Base-by-base conservation (phyloP, 768 basidiomycete species). In the Tricholoma flavovirens region DNA sequence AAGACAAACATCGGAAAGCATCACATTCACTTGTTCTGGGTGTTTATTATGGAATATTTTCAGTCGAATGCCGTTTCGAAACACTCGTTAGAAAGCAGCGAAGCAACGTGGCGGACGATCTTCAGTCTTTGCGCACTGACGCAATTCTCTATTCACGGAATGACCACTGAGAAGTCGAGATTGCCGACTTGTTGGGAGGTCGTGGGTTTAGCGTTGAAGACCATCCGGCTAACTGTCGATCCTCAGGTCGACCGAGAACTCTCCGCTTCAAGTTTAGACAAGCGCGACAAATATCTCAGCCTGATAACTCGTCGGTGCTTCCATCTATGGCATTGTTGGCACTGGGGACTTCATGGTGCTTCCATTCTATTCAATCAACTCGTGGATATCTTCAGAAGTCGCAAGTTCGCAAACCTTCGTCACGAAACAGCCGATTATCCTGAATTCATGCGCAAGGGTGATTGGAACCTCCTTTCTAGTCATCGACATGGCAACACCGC, bases 71-170 rank as follows among this genome's bases (percentile, higher is more conserved):
- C 59, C 48, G 54, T 60, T 24, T 54, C 68, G 11, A 65, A 65
- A 4, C 69, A 76, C 19, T 69, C 73, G 21, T 59, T 80, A 1
- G 72, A 75, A 40, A 70, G 71, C 14, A 84, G 83, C 61, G 95
- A 98, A 68, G 64, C 73, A 12, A 72, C 83, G n/a, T 95, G 93
- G 89, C 77, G 75, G 35, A 73, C 77, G 6, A 76, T 88, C 5
- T 87, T 91, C 63, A 79, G 76, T 22, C 68, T 95, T 1, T 88
- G 83, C 56, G 80, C 86, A 1, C 69, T 95, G 11, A 89, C 90
- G 0, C 93, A 94, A 63, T 90, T 96, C 72, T 87, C 86, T 1
- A 64, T 74, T 5, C 67, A 72, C 56, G 76, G 75, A n/a, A 72
- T 75, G 71, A 65, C 68, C 9, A 69, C 69, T 9, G 57, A 63